These are phyloP conservation scores for Typha latifolia DNA, from an alignment of 176 grass and related monocot species.

Conservation along the genomic window DNA sequence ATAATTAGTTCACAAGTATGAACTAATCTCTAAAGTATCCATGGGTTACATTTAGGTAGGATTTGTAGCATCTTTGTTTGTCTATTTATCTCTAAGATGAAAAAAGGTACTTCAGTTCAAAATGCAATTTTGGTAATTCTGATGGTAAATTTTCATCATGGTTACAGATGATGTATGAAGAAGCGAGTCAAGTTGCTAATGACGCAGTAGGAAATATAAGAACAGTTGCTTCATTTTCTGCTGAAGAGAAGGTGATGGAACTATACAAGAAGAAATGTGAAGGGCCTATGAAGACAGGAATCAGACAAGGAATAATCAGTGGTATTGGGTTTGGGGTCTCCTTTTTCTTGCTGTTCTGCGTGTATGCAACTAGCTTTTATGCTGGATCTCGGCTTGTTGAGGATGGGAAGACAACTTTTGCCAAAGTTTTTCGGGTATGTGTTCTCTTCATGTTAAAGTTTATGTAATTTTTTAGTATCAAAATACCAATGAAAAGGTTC, in stretches of 20 bases:
- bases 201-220: slow-evolving; percentile 86
- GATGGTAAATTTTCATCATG: slow-evolving; percentile 3
- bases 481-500: no score
- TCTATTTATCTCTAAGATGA: slow-evolving; percentile 3
- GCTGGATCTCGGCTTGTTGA: slow-evolving; percentile 84
- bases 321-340: slow-evolving; percentile 82
- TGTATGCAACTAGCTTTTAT: slow-evolving; percentile 92
- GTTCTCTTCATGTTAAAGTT: not conserved
- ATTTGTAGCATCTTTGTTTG: slow-evolving; percentile 7
- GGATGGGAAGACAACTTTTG: slow-evolving; percentile 69
- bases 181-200: slow-evolving; percentile 91
- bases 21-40: not conserved
- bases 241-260: slow-evolving; percentile 82
- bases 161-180: slow-evolving; percentile 84
- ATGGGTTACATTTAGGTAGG: not conserved
- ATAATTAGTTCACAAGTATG: not conserved
- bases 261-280: slow-evolving; percentile 88
- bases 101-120: not conserved
- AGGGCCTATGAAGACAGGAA: slow-evolving; percentile 64
- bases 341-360: slow-evolving; percentile 88
- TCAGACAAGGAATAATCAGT: slow-evolving; percentile 76
- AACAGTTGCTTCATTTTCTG: slow-evolving; percentile 76
- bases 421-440: slow-evolving; percentile 84
- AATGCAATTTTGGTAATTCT: not conserved
- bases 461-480: not conserved